A percentile compares a stretch with the other conserved stretches of the same genome.
These are phyloP conservation scores for Clonostachys rhizophaga DNA, from an alignment of 2,329 filamentous ascomycete genomes.

Conservation along the genomic window DNA sequence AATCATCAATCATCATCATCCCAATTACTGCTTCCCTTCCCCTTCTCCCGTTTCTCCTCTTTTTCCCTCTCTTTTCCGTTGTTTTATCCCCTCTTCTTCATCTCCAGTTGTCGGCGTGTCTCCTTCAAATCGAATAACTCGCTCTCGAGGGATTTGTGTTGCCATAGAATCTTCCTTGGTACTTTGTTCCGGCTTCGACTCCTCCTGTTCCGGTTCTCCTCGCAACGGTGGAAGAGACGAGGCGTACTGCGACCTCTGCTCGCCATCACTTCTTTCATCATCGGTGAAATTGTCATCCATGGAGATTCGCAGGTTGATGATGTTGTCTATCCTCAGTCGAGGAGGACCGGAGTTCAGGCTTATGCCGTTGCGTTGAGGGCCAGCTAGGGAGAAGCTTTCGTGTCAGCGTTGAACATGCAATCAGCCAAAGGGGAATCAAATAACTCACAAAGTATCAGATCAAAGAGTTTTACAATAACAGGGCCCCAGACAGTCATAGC, in stretches of 20 bases:
- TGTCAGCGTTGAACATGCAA: background rate
- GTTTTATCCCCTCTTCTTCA: too few species aligned
- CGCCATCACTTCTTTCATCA: background rate
- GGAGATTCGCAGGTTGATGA: constrained; percentile 24
- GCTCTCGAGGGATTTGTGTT: too few species aligned
- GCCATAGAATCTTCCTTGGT: too few species aligned
- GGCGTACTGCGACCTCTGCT: too few species aligned
- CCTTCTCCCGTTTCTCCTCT: too few species aligned
- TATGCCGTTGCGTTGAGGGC: constrained; percentile 28
- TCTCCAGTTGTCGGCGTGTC: too few species aligned
- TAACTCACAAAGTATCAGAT: constrained; percentile 26
- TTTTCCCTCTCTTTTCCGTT: too few species aligned
- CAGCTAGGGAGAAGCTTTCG: constrained; percentile 19
- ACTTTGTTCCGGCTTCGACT: too few species aligned
- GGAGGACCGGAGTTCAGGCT: constrained; percentile 27
- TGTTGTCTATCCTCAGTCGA: constrained; percentile 29
- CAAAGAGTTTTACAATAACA: constrained; percentile 31
- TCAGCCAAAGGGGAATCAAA: background rate
- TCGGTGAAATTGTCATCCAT: constrained; percentile 1
- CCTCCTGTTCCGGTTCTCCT: too few species aligned
- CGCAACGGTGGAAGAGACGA: too few species aligned
- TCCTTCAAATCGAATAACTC: too few species aligned
- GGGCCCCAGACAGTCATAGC: constrained; percentile 31
- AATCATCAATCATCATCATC: background rate
- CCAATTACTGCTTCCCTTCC: too few species aligned